Base-by-base conservation (phyloP, 163 green algal species). In the Chlorella variabilis region DNA sequence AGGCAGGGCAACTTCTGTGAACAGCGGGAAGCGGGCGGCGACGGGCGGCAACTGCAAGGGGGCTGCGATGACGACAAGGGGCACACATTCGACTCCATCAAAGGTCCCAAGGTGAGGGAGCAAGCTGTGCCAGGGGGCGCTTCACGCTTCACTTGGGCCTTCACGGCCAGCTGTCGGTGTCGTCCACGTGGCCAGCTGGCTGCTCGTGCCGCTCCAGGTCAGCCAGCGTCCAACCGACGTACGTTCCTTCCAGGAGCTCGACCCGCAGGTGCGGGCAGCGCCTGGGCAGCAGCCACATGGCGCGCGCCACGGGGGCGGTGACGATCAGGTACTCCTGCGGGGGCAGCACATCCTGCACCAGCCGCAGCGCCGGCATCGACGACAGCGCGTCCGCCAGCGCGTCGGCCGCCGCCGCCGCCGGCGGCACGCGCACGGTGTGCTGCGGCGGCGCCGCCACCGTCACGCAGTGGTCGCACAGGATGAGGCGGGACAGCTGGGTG, bases 221-320 rank as follows among this genome's bases (percentile, higher is more conserved):
- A 39, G 59, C 59, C 27, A 39, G 29, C 27, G 29, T 67, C 65
- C 65, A 73, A 3, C 65, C 38, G 23, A 56, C 36, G 34, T 41
- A 45, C 15, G 17, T 70, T n/a, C 62, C 34, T 31, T 70, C 31
- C 62, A 70, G 62, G 3, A 48, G 15, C 5, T 31, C 33, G 31
- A 70, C 15, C 62, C 45, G 33, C 33, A 70, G 62, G 33, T 70
- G 62, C 8, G 65, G 65, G 65, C 65, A 73, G 65, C 65, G 36
- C 25, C 41, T 49, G 65, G 20, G 38, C 65, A 73, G 41, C 36
- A 31, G 4, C 65, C 38, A 58, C 38, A 73, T 73, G 23, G 25
- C 38, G 3, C n/a, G 65, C 20, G 65, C 65, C 3, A 73, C 38
- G 8, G 59, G 59, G 21, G 65, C 65, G 1, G 65, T 31, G 23